Base-by-base conservation (phyloP, 2,329 filamentous ascomycete genomes). In the Aspergillus quadrilineatus region DNA sequence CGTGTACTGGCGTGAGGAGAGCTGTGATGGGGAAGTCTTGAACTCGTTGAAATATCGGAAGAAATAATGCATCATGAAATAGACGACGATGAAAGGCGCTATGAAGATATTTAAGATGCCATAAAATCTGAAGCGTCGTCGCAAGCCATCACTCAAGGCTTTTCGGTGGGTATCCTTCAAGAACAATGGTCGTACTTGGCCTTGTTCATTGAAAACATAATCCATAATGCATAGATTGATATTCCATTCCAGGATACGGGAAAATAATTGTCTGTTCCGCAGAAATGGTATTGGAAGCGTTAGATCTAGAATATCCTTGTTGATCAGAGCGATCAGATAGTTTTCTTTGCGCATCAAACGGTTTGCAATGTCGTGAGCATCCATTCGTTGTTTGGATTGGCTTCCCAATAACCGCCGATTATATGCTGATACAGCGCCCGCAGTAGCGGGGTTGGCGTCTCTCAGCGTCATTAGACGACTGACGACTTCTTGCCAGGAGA, bases 11-110 rank as follows among this genome's bases (percentile, higher is more conserved):
- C 94, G 86, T 14, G 91, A 88, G n/a, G 90, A 89, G 37, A 96
- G 84, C 60, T 92, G 87, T 0, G 90, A 86, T 0, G 91, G 93
- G 60, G 97, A 96, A 68, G 92, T 95, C 74, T 96, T 92, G 69
- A 96, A 97, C 78, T 99, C 93, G 67, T 94, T 94, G 73, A 97
- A 97, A 70, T 97, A 96, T 32, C 89, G 91, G 69, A 97, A 92
- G 67, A 99, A 90, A 72, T 96, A 96, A 59, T 94, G 86, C 63
- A 96, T 85, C 43, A 96, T 77, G 37, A 95, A 87, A 65, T 94
- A 96, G 10, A 87, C 80, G n/a, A 96, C 85, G 42, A 95, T 86
- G 65, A 97, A 90, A 0, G 94, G 93, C 0, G 92, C 90, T 63
- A 92, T 85, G 41, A 97, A 77, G 43, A 97, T 84, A 67, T 94